Base-by-base conservation (phyloP, 2,329 filamentous ascomycete genomes). In the Microdochium bolleyi region DNA sequence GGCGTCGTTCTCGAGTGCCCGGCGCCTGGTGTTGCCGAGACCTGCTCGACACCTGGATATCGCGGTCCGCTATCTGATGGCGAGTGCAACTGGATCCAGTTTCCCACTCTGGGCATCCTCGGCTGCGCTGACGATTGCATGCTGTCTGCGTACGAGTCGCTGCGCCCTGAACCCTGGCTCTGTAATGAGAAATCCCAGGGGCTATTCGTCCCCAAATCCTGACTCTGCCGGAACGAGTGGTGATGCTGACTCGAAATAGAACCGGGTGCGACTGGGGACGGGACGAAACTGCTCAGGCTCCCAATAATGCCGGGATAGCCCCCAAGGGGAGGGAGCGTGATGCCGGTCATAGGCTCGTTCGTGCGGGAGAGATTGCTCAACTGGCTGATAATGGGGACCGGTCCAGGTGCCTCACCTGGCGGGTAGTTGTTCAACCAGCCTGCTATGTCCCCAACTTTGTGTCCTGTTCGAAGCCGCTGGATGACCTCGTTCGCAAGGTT, bases 401-500 rank as follows among this genome's bases (percentile, higher is more conserved):
- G 34, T 16, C 34, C 34, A 38, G 34, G 34, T 16, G 14, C 34
- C 7, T 38, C 34, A 38, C 34, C 34, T 9, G 34, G 14, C 9
- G 44, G 44, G 9, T 24, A 22, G 44, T 24, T 48, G 24, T 24
- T 48, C 2, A 85, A 70, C 73, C 76, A 82, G 50, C 80, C 76
- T 3, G 79, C 77, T 52, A 85, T 80, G 48, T 55, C 69, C 48
- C 83, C 79, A 22, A 83, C 65, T 9, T 73, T 68, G 55, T 83
- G 77, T 44, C 82, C 81, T 24, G 64, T 68, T 44, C 77, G 79
- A 46, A 85, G 61, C 5, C 76, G 74, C 21, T 70, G 67, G 52
- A 85, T 57, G 2, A 84, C 74, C 34, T 82, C 77, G 54, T 81
- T 77, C 70, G 76, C 76, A 8, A 77, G 63, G 5, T 77, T 73